Percentiles rank a stretch among this genome's conserved stretches.
Evolutionary conservation across 2,329 filamentous ascomycete genomes (phyloP).

Genomic region (Penicillium sp.): DNA sequence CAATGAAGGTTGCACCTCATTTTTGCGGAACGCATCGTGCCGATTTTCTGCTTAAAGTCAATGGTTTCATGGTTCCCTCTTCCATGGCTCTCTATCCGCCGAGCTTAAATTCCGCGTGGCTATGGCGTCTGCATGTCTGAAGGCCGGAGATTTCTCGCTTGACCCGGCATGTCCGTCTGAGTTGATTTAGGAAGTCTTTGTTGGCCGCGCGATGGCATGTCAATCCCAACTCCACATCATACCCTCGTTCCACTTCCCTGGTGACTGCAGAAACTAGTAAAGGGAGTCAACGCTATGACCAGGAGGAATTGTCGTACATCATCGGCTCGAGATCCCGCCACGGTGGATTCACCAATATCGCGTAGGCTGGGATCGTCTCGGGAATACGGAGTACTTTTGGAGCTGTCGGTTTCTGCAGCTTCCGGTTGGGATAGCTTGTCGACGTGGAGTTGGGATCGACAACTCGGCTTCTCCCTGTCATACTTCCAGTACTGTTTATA

Average conservation of each 20-base stretch:
- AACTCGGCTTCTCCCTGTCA: no score
- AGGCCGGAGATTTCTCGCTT: no score
- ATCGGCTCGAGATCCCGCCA: conserved; percentile 4
- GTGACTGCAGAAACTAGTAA: no score
- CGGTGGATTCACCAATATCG: conserved; percentile 8
- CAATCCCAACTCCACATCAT: conserved; percentile 12
- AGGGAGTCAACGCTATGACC: no score
- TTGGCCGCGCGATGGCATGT: conserved; percentile 4
- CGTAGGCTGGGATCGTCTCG: conserved; percentile 4
- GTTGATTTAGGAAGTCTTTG: background rate
- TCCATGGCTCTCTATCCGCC: background rate
- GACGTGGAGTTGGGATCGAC: background rate
- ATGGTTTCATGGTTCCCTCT: background rate
- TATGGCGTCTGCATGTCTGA: no score
- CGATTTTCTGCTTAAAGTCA: no score
- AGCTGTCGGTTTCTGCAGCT: background rate
- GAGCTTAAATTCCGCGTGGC: no score
- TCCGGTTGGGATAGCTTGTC: background rate
- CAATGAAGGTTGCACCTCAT: conserved; percentile 16
- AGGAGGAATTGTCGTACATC: conserved; percentile 16
- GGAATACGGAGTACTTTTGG: no score
- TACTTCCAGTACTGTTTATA: no score
- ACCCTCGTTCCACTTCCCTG: no score
- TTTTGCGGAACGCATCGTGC: conserved; percentile 2
- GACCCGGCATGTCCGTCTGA: no score